Base-by-base conservation (phyloP, 495 filamentous ascomycete species). In the Aspergillus bertholletiae region DNA sequence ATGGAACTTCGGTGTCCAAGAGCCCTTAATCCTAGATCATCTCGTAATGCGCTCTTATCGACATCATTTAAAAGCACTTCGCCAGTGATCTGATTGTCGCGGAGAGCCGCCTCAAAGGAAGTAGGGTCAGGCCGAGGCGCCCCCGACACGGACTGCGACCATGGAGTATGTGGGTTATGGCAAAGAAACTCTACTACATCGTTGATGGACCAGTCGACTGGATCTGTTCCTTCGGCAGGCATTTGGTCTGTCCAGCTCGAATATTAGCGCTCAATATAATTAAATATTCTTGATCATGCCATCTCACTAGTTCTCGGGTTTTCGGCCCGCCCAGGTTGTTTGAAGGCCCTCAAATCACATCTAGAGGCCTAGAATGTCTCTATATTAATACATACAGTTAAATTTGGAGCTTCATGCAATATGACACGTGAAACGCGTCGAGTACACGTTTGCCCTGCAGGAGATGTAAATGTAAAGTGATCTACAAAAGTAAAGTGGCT, bases 201-300 rank as follows among this genome's bases (percentile, higher is more conserved):
- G 20, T 89, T 84, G 21, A 85, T 73, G 21, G 73, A 73, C 88
- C 88, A 92, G 56, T 82, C 66, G 56, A 82, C 81, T 1, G 88
- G 88, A 57, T 91, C 88, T 34, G 69, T 27, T 7, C 17, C 28
- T 13, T 39, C n/a, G 0, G 49, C 3, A 12, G 58, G 24, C 64
- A 69, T 68, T 20, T 43, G 34, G 46, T 4, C 24, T 22, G 20
- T 20, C 22, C 17, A 49, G 46, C 18, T 13, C 18, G 22, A 26
- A 6, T 21, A 15, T 6, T 21, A 21, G 17, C 7, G 22, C 5
- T 49, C 8, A 49, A 20, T 20, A 8, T 21, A 27, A 23, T 9
- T 49, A 32, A n/a, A 34, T 20, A 32, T 18, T 49, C 17, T 17
- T 7, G n/a, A n/a, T n/a, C n/a, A n/a, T n/a, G n/a, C n/a, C n/a